These are phyloP conservation scores for Fusarium sp. DNA, from an alignment of 2,329 filamentous ascomycete species.

Conservation along the genomic window DNA sequence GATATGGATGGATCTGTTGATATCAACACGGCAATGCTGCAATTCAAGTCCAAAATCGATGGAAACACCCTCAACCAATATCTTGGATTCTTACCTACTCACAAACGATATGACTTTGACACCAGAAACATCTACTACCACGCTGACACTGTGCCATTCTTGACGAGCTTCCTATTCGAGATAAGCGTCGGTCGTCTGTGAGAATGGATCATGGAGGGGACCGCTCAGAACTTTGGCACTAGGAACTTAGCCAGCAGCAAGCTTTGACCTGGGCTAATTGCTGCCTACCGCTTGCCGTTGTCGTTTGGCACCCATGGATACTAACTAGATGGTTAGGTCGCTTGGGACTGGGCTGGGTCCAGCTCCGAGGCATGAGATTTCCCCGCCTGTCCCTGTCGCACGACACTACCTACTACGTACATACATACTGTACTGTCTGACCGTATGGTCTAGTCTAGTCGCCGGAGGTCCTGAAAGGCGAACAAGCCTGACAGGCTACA, in stretches of 20 bases:
- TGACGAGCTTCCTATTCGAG: slow-evolving; percentile 44
- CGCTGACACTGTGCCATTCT: slow-evolving; percentile 39
- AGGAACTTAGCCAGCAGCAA: slow-evolving; percentile 4
- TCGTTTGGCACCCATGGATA: slow-evolving; percentile 18
- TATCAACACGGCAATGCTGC: background rate
- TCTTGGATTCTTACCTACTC: background rate
- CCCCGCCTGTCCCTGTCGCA: slow-evolving; percentile 37
- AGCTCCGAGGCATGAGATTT: slow-evolving; percentile 31
- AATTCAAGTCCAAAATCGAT: background rate
- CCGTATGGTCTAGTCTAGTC: slow-evolving; percentile 35
- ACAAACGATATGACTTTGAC: background rate
- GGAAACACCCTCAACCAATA: background rate
- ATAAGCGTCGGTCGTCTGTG: slow-evolving; percentile 23
- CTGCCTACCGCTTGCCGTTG: slow-evolving; percentile 20
- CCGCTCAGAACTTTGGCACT: slow-evolving; percentile 29
- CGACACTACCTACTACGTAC: too few species aligned
- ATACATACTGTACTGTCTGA: background rate
- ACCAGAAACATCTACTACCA: slow-evolving; percentile 3
- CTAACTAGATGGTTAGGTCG: slow-evolving; percentile 6
- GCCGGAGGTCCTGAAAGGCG: background rate
- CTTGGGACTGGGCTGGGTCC: background rate
- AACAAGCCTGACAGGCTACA: slow-evolving; percentile 19
- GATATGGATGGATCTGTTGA: background rate
- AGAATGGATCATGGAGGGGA: slow-evolving; percentile 6
- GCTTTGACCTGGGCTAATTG: slow-evolving; percentile 22